A percentile compares a stretch with the other conserved stretches of the same genome.
Evolutionary conservation across 1,284 basidiomycete genomes (phyloP).

Genomic region (Golubevia sp.): DNA sequence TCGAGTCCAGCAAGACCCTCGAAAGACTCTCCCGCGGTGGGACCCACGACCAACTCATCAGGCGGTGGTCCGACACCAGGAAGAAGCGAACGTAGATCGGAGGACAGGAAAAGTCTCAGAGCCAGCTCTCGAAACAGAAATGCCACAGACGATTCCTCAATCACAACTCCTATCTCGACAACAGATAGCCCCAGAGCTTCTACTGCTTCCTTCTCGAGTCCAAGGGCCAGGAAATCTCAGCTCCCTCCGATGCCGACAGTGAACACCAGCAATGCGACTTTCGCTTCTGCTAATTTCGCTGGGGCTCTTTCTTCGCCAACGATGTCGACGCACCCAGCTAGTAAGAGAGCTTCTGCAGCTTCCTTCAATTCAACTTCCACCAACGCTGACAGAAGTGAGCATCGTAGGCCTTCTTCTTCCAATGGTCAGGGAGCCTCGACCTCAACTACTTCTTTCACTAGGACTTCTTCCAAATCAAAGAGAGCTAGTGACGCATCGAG

Average conservation of each 20-base stretch:
- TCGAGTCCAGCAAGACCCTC: conserved; percentile 20
- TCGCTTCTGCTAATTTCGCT: no score
- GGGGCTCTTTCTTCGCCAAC: no score
- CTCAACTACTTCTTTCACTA: conserved; percentile 1
- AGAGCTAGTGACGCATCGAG: conserved; percentile 11
- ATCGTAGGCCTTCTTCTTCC: background rate
- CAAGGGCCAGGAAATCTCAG: conserved; percentile 29
- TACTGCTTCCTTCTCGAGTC: conserved; percentile 21
- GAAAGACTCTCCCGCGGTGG: background rate
- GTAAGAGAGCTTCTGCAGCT: conserved; percentile 4
- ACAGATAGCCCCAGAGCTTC: conserved; percentile 16
- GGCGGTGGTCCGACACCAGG: no score
- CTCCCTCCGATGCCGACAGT: conserved; percentile 31
- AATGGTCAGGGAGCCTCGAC: background rate
- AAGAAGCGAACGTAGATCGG: background rate
- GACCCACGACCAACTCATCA: background rate
- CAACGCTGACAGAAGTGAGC: no score
- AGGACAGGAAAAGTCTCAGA: background rate
- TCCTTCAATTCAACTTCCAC: background rate
- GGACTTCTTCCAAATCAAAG: conserved; percentile 1
- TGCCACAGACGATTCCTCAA: conserved; percentile 2
- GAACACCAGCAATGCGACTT: background rate
- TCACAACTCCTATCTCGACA: conserved; percentile 4
- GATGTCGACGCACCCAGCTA: background rate
- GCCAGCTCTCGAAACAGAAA: background rate